Evolutionary conservation across 805 yeast species (phyloP), one percentile per base, ranked within the genome.

Genomic region (Wickerhamiella cacticola): DNA sequence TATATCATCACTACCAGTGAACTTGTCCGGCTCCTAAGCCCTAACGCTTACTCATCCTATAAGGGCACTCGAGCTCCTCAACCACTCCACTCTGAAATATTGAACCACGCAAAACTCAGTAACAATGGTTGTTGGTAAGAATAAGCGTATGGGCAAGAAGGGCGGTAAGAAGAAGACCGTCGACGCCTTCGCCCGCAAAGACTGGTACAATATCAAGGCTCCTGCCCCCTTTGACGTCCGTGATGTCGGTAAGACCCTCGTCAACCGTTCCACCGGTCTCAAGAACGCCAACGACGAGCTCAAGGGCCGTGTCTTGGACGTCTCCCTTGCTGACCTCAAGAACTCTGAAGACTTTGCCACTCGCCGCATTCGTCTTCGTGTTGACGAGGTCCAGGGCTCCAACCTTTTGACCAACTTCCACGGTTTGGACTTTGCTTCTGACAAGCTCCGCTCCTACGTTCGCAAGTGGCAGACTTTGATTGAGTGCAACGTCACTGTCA

Each of bases 151-250:
- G 68, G 83, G 89, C 78, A 78, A 82, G 86, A 89, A 89, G 76
- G 96, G 97, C 68, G 76, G 86, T 73, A 89, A 89, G 94, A 92
- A 89, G 94, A 89, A 82, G 82, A 92, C 84, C 69, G 94, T 87
- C 63, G 98, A 89, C 79, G 97, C 97, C 69, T 89, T 89, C 92
- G 78, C 95, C 81, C 87, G 88, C 75, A 89, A 89, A 77, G 97
- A 88, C 66, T 89, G 97, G 97, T 88, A 76, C 73, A 94, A 84
- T 73, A 85, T 88, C 75, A 87, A 88, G 78, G 97, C 97, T 60
- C 97, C 97, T 68, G 81, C 96, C 65, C 87, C 96, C 64, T 89
- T 88, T 67, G 96, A 88, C 75, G 86, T 85, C 83, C 88, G 96
- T 76, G 85, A 84, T 66, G 96, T 87, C 68, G 97, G 97, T 73